These are phyloP conservation scores for Styphnolobium japonicum DNA, from an alignment of 306 rosid species.

Conservation along the genomic window DNA sequence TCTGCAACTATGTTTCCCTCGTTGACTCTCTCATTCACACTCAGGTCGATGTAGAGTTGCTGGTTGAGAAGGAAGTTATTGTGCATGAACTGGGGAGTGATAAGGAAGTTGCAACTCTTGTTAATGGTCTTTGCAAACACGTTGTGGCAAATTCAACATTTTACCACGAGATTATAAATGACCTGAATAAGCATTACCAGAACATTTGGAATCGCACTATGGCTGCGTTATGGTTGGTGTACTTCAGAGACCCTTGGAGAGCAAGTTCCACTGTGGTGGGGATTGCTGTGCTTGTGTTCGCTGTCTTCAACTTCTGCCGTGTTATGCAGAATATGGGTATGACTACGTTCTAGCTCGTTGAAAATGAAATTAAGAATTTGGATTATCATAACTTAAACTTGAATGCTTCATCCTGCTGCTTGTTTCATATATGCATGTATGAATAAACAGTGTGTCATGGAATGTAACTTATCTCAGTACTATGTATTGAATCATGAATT, in stretches of 20 bases:
- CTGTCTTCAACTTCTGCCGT: constrained; percentile 29
- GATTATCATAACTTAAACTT: background rate
- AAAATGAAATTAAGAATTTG: background rate
- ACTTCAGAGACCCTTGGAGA: constrained; percentile 65
- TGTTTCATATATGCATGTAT: background rate
- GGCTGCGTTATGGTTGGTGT: constrained; percentile 47
- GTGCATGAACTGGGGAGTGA: constrained; percentile 48
- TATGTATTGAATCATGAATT: too few species aligned
- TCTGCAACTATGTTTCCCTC: constrained; percentile 45
- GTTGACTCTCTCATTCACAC: constrained; percentile 48
- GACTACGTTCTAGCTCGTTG: background rate
- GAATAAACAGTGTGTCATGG: background rate
- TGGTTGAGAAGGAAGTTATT: constrained; percentile 44
- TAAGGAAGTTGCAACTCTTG: constrained; percentile 38
- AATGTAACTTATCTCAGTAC: too few species aligned
- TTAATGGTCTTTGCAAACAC: constrained; percentile 39
- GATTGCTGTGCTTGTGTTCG: constrained; percentile 25
- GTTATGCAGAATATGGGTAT: too few species aligned
- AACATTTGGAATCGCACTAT: constrained; percentile 40
- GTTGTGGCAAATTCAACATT: constrained; percentile 32
- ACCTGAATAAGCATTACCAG: constrained; percentile 37
- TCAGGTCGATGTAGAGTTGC: constrained; percentile 41
- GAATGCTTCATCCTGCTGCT: background rate
- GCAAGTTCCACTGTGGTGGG: constrained; percentile 61
- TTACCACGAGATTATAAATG: constrained; percentile 1